Base-by-base conservation (phyloP, 139 green algal genomes). In the Picochlorum sp. region DNA sequence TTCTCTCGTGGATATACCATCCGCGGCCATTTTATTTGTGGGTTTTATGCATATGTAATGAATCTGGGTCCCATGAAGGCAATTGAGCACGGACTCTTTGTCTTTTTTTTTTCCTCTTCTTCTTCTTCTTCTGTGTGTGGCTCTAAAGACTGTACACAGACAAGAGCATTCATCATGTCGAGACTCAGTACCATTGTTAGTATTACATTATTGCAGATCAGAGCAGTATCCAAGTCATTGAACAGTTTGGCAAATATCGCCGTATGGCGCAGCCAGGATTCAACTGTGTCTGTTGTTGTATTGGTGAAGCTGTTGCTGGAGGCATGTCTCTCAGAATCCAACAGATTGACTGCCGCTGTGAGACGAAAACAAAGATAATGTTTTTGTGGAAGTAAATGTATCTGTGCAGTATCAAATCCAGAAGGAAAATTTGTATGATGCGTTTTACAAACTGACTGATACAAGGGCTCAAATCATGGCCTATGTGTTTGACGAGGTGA, bases 351-450 rank as follows among this genome's bases (percentile, higher is more conserved):
- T 59, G 34, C 37, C 50, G 69, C 0, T 88, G 80, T 52, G 82
- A 92, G 69, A 94, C 86, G 3, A 94, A 94, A 71, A 91, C 86
- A 0, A 83, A 82, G 85, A 88, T 67, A 86, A 88, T 51, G 80
- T 88, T 2, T 92, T 91, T 57, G 83, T 94, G 1, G 84, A 77
- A 0, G 34, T 95, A 3, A 70, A 88, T 11, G 76, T 95, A 10
- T 81, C 67, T 16, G 85, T 94, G 6, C 88, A 95, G 71, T 95
- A 89, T 66, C 57, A 82, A 67, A 75, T 85, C 3, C 44, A 80
- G 6, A 54, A 75, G 11, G 75, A 85, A 16, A 68, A 62, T 10
- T 30, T 91, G 14, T 90, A 88, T 61, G 83, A 89, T 62, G 82
- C 87, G 20, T 92, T 90, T 66, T 96, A 95, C 82, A 83, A 85